Evolutionary conservation across 345 rosid genomes (phyloP).

Genomic region (Euphorbia lathyris): DNA sequence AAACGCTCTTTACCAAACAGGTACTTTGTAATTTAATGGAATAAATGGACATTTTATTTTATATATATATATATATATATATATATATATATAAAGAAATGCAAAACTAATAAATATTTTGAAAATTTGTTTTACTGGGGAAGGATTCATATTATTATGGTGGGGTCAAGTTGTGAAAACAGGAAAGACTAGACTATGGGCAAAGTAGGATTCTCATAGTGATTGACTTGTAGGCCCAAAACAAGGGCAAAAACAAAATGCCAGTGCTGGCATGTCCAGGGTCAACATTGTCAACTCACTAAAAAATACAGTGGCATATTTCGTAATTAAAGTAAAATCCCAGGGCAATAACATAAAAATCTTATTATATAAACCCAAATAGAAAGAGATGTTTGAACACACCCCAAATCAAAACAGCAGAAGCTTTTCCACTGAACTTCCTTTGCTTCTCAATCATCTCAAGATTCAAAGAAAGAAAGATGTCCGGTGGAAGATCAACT

Average conservation of each 20-base stretch:
- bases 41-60: too few relatives aligned
- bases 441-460: too few relatives aligned
- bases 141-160: too few relatives aligned
- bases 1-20: too few relatives aligned
- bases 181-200: neutral
- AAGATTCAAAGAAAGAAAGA: neutral
- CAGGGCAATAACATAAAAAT: neutral
- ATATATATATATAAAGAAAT: too few relatives aligned
- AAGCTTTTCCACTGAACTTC: too few relatives aligned
- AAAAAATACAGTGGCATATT: neutral
- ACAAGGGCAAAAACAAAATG: neutral
- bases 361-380: neutral
- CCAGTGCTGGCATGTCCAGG: slow-evolving; percentile 5
- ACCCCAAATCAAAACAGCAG: too few relatives aligned
- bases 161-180: neutral
- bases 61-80: too few relatives aligned
- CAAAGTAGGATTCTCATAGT: neutral
- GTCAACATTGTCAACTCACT: slow-evolving; percentile 35
- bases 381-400: neutral
- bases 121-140: too few relatives aligned
- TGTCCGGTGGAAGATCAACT: slow-evolving; percentile 32
- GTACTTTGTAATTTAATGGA: too few relatives aligned
- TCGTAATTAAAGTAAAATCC: neutral
- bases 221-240: neutral
- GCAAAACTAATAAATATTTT: too few relatives aligned